Conservation (phyloP, 176 grass and related monocot genomes). For the Oryza coarctata region DNA sequence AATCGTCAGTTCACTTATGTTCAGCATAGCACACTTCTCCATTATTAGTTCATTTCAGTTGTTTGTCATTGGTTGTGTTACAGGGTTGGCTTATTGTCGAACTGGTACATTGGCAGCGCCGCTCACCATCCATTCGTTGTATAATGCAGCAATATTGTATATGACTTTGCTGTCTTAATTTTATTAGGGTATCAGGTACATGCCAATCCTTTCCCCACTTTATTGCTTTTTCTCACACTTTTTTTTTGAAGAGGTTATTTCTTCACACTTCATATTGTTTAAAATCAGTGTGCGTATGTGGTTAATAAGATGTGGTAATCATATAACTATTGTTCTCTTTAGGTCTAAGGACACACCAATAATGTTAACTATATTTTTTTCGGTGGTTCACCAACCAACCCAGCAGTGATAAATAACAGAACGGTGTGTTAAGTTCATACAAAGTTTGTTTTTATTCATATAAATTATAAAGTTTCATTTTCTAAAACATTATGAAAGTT, state of each 20-base stretch:
- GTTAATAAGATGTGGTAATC: background rate
- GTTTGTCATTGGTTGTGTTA: conserved; percentile 69
- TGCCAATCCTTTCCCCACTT: background rate
- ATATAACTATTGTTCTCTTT: too few relatives aligned
- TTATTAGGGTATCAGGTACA: background rate
- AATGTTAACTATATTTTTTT: background rate
- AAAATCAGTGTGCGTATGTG: background rate
- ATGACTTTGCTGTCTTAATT: conserved; percentile 48
- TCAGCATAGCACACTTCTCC: conserved; percentile 80
- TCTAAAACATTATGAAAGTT: too few relatives aligned
- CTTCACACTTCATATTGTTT: background rate
- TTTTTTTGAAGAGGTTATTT: background rate
- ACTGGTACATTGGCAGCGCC: conserved; percentile 68
- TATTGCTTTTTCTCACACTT: background rate
- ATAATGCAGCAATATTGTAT: conserved; percentile 74
- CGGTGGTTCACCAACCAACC: background rate
- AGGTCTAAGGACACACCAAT: background rate
- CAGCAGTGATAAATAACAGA: too few relatives aligned
- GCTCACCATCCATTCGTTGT: conserved; percentile 67
- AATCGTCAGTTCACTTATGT: conserved; percentile 68
- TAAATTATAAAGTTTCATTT: too few relatives aligned
- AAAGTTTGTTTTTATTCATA: too few relatives aligned
- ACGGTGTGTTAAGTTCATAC: too few relatives aligned
- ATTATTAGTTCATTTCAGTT: conserved; percentile 54
- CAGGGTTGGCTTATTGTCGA: conserved; percentile 78